These are phyloP conservation scores for Ballota nigra DNA, from an alignment of 257 asterid species.

Conservation along the genomic window DNA sequence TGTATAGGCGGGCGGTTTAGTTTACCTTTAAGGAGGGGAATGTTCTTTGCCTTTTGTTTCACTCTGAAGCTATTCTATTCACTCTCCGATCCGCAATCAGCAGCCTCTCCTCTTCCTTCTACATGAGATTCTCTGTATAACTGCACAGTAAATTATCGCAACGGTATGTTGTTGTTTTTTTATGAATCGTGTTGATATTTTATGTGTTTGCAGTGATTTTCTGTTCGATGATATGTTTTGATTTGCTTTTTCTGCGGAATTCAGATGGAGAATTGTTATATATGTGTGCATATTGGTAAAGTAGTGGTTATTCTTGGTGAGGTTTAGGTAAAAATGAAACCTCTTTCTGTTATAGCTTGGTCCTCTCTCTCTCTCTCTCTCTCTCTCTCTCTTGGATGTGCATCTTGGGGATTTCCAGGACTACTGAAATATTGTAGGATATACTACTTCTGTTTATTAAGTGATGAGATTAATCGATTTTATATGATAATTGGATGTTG, in stretches of 20 bases:
- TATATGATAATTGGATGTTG: not conserved
- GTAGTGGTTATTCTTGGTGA: constrained; percentile 12
- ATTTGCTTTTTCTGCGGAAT: not conserved
- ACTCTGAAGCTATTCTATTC: constrained; percentile 35
- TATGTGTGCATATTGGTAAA: not conserved
- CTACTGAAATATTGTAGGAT: not conserved
- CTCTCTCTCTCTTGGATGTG: not conserved
- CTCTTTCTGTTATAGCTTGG: not conserved
- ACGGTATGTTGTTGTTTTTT: constrained; percentile 24
- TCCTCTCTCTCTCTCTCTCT: not conserved
- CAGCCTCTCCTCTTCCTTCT: constrained; percentile 4
- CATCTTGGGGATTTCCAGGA: constrained; percentile 13
- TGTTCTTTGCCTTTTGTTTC: constrained; percentile 36
- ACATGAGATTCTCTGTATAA: not conserved
- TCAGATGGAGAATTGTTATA: constrained; percentile 1
- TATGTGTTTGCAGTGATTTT: constrained; percentile 10
- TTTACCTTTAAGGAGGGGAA: constrained; percentile 23
- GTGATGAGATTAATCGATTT: not conserved
- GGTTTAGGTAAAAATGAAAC: constrained; percentile 1
- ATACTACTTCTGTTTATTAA: not conserved
- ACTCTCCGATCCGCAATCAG: constrained; percentile 41
- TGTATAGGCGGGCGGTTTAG: constrained; percentile 28
- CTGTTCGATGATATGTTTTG: not conserved
- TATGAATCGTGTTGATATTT: not conserved
- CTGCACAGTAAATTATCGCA: constrained; percentile 11